Conservation (phyloP, 2,329 filamentous ascomycete genomes). For the Chaetomiaceae sp. region DNA sequence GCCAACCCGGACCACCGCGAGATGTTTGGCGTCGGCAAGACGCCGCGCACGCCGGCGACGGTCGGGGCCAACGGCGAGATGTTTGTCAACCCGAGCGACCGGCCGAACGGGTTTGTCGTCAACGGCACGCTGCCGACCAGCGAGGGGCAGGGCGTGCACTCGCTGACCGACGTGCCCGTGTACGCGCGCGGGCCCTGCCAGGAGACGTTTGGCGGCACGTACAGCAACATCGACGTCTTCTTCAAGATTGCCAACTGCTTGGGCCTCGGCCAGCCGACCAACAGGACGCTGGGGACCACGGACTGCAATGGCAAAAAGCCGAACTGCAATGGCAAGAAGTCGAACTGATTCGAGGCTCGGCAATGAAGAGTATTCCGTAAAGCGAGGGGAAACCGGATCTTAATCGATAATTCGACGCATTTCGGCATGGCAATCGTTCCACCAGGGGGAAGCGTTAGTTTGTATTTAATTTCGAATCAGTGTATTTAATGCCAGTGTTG, state of each 20-base stretch:
- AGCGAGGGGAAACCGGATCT: too few species aligned
- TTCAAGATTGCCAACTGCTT: slow-evolving; percentile 68
- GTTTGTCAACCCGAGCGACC: slow-evolving; percentile 65
- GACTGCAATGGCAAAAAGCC: not conserved
- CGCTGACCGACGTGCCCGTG: slow-evolving; percentile 71
- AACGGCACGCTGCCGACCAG: slow-evolving; percentile 68
- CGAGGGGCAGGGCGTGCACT: slow-evolving; percentile 67
- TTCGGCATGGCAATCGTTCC: too few species aligned
- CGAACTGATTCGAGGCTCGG: too few species aligned
- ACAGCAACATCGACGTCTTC: slow-evolving; percentile 67
- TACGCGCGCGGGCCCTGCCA: slow-evolving; percentile 62
- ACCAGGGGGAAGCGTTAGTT: too few species aligned
- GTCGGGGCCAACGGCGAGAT: slow-evolving; percentile 49
- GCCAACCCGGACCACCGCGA: slow-evolving; percentile 73
- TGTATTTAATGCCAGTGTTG: too few species aligned
- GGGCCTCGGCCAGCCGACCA: slow-evolving; percentile 44
- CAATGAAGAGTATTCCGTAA: too few species aligned
- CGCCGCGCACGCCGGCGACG: slow-evolving; percentile 56
- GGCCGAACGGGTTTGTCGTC: slow-evolving; percentile 60
- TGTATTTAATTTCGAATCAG: too few species aligned
- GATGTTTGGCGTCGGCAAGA: slow-evolving; percentile 66
- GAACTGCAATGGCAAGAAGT: not conserved
- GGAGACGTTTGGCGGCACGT: slow-evolving; percentile 67
- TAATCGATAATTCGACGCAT: too few species aligned
- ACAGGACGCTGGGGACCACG: slow-evolving; percentile 22